These are phyloP conservation scores for Pharus latifolius DNA, from an alignment of 176 grass and related monocot genomes.

Conservation along the genomic window DNA sequence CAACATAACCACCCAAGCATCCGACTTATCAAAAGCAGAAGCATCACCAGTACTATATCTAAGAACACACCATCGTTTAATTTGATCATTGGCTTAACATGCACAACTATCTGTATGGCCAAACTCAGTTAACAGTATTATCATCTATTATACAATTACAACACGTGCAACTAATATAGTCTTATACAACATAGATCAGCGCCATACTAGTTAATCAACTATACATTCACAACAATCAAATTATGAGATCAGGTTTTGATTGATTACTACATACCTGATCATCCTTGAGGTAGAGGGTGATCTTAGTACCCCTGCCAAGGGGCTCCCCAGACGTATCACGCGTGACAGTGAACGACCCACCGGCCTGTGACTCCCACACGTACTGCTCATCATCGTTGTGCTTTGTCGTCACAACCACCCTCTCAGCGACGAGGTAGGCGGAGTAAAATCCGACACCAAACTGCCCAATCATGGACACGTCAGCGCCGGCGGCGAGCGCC, in stretches of 20 bases:
- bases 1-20: too few relatives aligned
- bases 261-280: slow-evolving; percentile 53
- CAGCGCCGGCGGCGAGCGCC: slow-evolving; percentile 65
- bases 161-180: too few relatives aligned
- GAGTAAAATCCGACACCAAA: slow-evolving; percentile 79
- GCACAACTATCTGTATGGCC: too few relatives aligned
- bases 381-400: slow-evolving; percentile 91
- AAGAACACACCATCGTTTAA: too few relatives aligned
- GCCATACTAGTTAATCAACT: too few relatives aligned
- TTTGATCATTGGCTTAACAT: too few relatives aligned
- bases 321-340: slow-evolving; percentile 58
- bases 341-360: slow-evolving; percentile 69
- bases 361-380: slow-evolving; percentile 78
- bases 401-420: slow-evolving; percentile 65
- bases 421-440: slow-evolving; percentile 65
- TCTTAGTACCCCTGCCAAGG: slow-evolving; percentile 79
- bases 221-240: too few relatives aligned
- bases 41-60: too few relatives aligned
- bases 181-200: too few relatives aligned
- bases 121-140: too few relatives aligned
- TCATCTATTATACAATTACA: too few relatives aligned
- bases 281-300: slow-evolving; percentile 75
- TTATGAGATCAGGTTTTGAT: background rate
- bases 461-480: slow-evolving; percentile 88
- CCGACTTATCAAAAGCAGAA: too few relatives aligned